Conservation (phyloP, 2,329 filamentous ascomycete species). For the Ceratocystis smalleyi region DNA sequence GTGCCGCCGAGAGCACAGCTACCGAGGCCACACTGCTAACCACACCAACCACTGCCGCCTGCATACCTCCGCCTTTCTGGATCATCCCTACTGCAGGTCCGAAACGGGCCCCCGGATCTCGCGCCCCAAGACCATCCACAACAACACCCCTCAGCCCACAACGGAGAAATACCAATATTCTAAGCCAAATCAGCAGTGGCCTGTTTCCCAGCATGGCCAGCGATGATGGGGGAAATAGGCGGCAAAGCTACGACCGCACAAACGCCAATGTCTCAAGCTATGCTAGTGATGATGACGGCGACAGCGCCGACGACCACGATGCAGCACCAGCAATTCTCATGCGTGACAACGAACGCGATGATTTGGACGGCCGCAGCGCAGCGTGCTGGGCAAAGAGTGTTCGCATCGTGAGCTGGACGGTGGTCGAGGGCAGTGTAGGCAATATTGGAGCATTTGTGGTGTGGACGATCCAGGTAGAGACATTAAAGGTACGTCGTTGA, state of each 20-base stretch:
- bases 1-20: conserved; percentile 10
- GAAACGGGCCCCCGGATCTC: neutral
- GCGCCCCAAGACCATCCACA: neutral
- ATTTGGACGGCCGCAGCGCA: conserved; percentile 35
- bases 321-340: conserved; percentile 40
- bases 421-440: conserved; percentile 41
- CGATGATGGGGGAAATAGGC: neutral
- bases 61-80: conserved; percentile 14
- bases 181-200: neutral
- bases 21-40: conserved; percentile 9
- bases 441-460: conserved; percentile 81
- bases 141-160: neutral
- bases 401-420: conserved; percentile 39
- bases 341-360: conserved; percentile 44
- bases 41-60: conserved; percentile 8
- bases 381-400: conserved; percentile 53
- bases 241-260: neutral
- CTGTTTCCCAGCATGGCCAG: neutral
- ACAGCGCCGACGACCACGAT: neutral
- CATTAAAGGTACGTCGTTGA: conserved; percentile 50
- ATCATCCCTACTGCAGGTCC: conserved; percentile 5
- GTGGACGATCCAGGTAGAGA: conserved; percentile 82
- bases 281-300: conserved; percentile 4
- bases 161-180: neutral
- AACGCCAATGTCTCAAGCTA: neutral